A percentile compares a stretch with the other conserved stretches of the same genome.
Conservation (phyloP, 495 filamentous ascomycete species). For the Corynascus novoguineensis region DNA sequence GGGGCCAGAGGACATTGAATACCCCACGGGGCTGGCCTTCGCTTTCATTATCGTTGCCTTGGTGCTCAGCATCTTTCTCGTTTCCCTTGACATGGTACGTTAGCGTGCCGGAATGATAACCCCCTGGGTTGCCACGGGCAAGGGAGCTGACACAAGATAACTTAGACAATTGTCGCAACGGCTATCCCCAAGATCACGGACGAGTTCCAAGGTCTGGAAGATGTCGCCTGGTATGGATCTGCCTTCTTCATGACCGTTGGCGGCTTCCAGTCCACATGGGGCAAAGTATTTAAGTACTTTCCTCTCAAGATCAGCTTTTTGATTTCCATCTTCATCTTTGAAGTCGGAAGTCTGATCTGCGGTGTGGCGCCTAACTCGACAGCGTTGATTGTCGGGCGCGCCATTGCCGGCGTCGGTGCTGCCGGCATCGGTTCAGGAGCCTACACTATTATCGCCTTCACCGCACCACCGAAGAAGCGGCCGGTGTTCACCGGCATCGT, state of each 20-base stretch:
- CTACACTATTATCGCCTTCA: constrained; percentile 42
- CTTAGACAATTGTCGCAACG: constrained; percentile 42
- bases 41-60: constrained; percentile 42
- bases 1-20: constrained; percentile 20
- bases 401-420: constrained; percentile 49
- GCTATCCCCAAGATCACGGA: constrained; percentile 44
- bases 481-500: constrained; percentile 47
- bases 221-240: constrained; percentile 49
- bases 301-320: constrained; percentile 41
- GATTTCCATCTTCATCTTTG: constrained; percentile 43
- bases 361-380: constrained; percentile 50
- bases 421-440: constrained; percentile 40
- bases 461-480: constrained; percentile 40
- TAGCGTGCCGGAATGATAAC: neutral
- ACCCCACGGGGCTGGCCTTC: constrained; percentile 32
- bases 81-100: constrained; percentile 48
- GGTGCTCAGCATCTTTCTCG: constrained; percentile 46
- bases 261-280: constrained; percentile 36
- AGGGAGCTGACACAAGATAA: neutral
- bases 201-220: constrained; percentile 41
- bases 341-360: constrained; percentile 51
- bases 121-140: neutral
- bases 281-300: constrained; percentile 39
- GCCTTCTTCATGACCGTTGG: constrained; percentile 38
- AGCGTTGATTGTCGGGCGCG: constrained; percentile 54